Evolutionary conservation across 2,329 filamentous ascomycete species (phyloP), one percentile per base, ranked within the genome.

Genomic region (Periconia sp.): DNA sequence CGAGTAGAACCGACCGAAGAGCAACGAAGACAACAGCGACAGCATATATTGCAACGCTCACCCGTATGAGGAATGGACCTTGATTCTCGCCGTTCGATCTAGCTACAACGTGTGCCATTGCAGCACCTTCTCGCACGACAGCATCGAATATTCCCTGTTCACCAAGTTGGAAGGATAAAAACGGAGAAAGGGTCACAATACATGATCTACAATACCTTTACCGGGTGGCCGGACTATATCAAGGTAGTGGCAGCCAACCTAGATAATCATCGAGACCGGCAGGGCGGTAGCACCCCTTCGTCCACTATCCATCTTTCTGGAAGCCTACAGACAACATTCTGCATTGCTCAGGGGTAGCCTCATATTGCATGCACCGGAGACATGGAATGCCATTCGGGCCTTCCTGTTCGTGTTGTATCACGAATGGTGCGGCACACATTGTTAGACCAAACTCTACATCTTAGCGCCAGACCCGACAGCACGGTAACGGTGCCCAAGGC

Each of bases 31-130:
- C 31, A n/a, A 58, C 50, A 2, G 57, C 58, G 13, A 61, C 24
- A 3, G 41, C 32, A 35, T 61, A 63, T 33, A 50, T 45, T 16
- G 52, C 50, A 42, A 63, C 28, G 26, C 50, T 56, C 32, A 61
- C 55, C n/a, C 52, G 52, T n/a, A 53, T 53, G 17, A 62, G 36
- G 24, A 58, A 36, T 7, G 57, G 54, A 7, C 58, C 59, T 46
- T 49, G 50, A 21, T 61, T 48, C 47, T 41, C 36, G n/a, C 43
- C 35, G n/a, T n/a, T n/a, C n/a, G n/a, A n/a, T n/a, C n/a, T n/a
- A n/a, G n/a, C n/a, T 23, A 11, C 31, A n/a, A 16, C 8, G 21
- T 34, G 35, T 12, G 32, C 24, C 30, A 43, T 43, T 2, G n/a
- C 30, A 19, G n/a, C 12, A 18, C 13, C 26, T 16, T 25, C 21